These are phyloP conservation scores for Picea glauca DNA, from an alignment of 75 land plant species.

Conservation along the genomic window DNA sequence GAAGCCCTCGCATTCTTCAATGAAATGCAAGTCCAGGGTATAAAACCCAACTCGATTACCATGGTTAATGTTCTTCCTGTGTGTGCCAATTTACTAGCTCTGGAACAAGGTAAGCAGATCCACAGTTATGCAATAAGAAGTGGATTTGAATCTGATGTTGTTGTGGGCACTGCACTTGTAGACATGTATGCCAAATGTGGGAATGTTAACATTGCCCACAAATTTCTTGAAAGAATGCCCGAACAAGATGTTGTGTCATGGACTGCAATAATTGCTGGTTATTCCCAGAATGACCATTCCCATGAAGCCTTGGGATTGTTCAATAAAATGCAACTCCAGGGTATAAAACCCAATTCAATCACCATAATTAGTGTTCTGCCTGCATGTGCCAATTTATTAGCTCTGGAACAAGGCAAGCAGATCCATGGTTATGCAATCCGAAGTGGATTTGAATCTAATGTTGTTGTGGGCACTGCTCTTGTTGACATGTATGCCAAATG, in stretches of 20 bases:
- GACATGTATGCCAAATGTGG: slow-evolving; percentile 77
- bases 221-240: slow-evolving; percentile 43
- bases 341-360: slow-evolving; percentile 40
- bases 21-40: slow-evolving; percentile 25
- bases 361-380: slow-evolving; percentile 45
- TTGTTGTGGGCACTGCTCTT: slow-evolving; percentile 46
- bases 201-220: slow-evolving; percentile 27
- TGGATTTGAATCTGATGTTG: slow-evolving; percentile 30
- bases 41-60: slow-evolving; percentile 31
- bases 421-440: slow-evolving; percentile 25
- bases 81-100: slow-evolving; percentile 29
- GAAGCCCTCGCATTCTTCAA: slow-evolving; percentile 43
- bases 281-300: slow-evolving; percentile 46
- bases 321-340: slow-evolving; percentile 34
- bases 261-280: slow-evolving; percentile 69
- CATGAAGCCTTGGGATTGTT: slow-evolving; percentile 37
- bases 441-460: slow-evolving; percentile 33
- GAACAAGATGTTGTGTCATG: slow-evolving; percentile 47
- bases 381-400: slow-evolving; percentile 28
- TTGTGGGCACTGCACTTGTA: slow-evolving; percentile 61
- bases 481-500: slow-evolving; percentile 67
- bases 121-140: slow-evolving; percentile 44
- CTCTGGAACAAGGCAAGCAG: slow-evolving; percentile 18
- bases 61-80: slow-evolving; percentile 51
- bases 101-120: slow-evolving; percentile 39